Base-by-base conservation (phyloP, 2,329 filamentous ascomycete species). In the Fusarium papillatum region DNA sequence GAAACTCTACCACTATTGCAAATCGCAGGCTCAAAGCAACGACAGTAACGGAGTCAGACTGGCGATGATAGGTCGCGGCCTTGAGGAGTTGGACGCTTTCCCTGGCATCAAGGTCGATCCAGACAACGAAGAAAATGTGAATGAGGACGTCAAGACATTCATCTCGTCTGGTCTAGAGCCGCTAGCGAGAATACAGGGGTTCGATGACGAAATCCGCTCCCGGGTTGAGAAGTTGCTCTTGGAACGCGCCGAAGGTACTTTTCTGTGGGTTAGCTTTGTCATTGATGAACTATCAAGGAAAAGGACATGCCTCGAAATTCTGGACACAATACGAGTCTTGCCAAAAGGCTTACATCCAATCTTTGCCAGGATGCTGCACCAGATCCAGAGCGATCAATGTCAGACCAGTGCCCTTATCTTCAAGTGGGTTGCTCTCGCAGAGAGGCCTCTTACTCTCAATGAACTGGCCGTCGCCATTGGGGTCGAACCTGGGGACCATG, bases 11-110 rank as follows among this genome's bases (percentile, higher is more conserved):
- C 3, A 7, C 10, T 13, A 22, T 43, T 43, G 41, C 10, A 43
- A 13, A 7, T 43, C 3, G 10, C 41, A 22, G 41, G 5, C 19
- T 43, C 10, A 5, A 1, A 43, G 0, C 0, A 22, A 13, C 0
- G 19, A n/a, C 2, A 13, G 39, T 13, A 5, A 1, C 39, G 41
- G 19, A 1, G 19, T 22, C 41, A 43, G 41, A 13, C 3, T 43
- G 4, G 41, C 41, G 10, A 0, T 43, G 10, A 43, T 43, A 43
- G 41, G 41, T 7, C 41, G 41, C 5, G 41, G 13, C 2, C n/a
- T 43, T 13, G 41, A 43, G 6, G 10, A 2, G 19, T 4, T 43
- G 19, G 41, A 22, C 14, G 41, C 19, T 1, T 43, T 43, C 10
- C 41, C 41, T 22, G 41, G 41, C 41, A 22, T 43, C 41, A 43